Evolutionary conservation across 257 asterid species (phyloP).

Genomic region (Scutellaria barbata): DNA sequence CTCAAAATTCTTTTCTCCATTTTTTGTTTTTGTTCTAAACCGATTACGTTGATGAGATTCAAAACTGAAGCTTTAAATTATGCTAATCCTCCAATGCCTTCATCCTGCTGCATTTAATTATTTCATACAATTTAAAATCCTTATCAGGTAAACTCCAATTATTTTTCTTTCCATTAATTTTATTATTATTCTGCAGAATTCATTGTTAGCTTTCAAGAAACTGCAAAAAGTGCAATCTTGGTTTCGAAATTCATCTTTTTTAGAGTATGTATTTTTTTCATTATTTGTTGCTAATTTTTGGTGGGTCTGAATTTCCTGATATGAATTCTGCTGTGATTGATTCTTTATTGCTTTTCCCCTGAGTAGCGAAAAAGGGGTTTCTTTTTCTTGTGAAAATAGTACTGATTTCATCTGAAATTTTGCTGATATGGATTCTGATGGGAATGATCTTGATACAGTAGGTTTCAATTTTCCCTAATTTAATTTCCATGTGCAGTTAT

Average conservation of each 20-base stretch:
- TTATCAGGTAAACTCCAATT: not conserved
- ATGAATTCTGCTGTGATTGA: not conserved
- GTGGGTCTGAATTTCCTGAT: not conserved
- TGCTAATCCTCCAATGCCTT: conserved; percentile 49
- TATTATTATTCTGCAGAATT: not conserved
- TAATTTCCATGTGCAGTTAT: not conserved
- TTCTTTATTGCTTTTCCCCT: not conserved
- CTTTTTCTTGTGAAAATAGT: not conserved
- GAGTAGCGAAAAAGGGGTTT: not conserved
- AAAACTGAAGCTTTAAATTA: not conserved
- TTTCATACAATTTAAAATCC: too few relatives aligned
- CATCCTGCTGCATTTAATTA: conserved; percentile 64
- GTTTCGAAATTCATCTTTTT: not conserved
- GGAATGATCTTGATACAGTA: not conserved
- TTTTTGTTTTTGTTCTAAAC: not conserved
- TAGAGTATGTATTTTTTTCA: not conserved
- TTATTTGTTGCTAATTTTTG: conserved; percentile 9
- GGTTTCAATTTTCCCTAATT: not conserved
- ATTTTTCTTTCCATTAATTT: not conserved
- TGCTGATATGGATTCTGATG: conserved; percentile 15
- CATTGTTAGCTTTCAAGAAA: not conserved
- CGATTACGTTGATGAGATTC: conserved; percentile 19
- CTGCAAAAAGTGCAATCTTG: not conserved
- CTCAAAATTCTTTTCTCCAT: not conserved
- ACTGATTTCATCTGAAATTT: not conserved